Evolutionary conservation across 2,329 filamentous ascomycete species (phyloP), one percentile per base, ranked within the genome.

Genomic region (Aspergillus sp.): DNA sequence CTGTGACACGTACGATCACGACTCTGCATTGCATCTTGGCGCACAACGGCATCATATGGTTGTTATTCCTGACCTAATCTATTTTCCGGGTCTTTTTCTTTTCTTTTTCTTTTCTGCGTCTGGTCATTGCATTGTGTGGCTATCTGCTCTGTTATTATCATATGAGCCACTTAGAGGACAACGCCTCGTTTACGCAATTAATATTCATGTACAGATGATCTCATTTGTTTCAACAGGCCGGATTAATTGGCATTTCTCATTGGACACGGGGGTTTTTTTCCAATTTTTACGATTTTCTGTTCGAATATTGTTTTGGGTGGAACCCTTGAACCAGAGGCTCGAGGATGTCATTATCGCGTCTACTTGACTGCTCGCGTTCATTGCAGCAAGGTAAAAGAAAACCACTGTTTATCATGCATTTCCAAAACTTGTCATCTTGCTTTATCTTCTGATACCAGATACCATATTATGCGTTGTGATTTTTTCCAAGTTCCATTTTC

Each of bases 11-110:
- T 71, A 71, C 69, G 66, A 73, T 73, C 66, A 75, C 63, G 72
- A 74, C 67, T 65, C 67, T 72, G 72, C 73, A 74, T 74, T 74
- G 73, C 72, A 75, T 74, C 61, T 69, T 69, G 73, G 73, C 73
- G 73, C 71, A 73, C 29, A 63, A 42, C 62, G 62, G 69, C 66
- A 65, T 69, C 59, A 63, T 67, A 60, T 66, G 57, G 63, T 59
- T 63, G 42, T 69, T 63, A 61, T 65, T 63, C 64, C 55, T 58
- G 63, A 67, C 62, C 62, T 67, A 56, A 60, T 63, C 55, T 52
- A 50, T 29, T 56, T 66, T 58, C 59, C 55, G 63, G 60, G 56
- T 65, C 61, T 64, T 60, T 64, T 57, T 3, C 22, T 22, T 60
- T 58, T 66, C 60, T 52, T 65, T 71, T 63, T 59, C 64, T 61